phyloP scores from a whole-genome alignment of 1,284 basidiomycete species.

The Boletellus deceptivus region DNA sequence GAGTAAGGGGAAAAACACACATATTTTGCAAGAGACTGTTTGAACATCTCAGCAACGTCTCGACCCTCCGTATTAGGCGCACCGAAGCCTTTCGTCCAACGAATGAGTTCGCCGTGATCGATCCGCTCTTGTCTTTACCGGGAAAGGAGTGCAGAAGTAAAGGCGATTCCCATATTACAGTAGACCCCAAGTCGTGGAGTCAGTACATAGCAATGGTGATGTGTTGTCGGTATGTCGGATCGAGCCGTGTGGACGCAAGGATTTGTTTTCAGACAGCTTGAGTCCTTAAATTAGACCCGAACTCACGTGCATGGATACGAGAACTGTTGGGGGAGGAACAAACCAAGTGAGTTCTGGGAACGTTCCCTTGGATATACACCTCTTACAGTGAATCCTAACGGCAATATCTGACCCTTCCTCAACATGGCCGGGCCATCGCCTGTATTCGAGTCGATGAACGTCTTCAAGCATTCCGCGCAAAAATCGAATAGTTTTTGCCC shows the following conservation, averaged over 20 bases:
- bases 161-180: not conserved
- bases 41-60: constrained; percentile 94
- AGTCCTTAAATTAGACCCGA: not conserved
- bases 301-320: constrained; percentile 89
- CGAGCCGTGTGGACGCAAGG: not conserved
- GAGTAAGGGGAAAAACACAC: constrained; percentile 39
- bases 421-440: constrained; percentile 56
- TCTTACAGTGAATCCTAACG: constrained; percentile 91
- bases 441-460: constrained; percentile 83
- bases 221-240: not conserved
- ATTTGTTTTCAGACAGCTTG: not conserved
- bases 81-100: constrained; percentile 99
- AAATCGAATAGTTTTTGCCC: constrained; percentile 96
- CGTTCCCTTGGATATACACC: not conserved
- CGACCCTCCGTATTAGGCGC: constrained; percentile 89
- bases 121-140: constrained; percentile 78
- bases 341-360: constrained; percentile 2
- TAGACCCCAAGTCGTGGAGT: not conserved
- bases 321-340: constrained; percentile 53
- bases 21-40: constrained; percentile 72
- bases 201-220: not conserved
- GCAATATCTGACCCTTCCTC: constrained; percentile 69
- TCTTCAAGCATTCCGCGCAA: constrained; percentile 90
- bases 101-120: constrained; percentile 92
- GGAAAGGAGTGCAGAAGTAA: not conserved